Evolutionary conservation across 371 early-diverging fungal genomes (phyloP), one percentile per base, ranked within the genome.

Genomic region (Actinomucor elegans): DNA sequence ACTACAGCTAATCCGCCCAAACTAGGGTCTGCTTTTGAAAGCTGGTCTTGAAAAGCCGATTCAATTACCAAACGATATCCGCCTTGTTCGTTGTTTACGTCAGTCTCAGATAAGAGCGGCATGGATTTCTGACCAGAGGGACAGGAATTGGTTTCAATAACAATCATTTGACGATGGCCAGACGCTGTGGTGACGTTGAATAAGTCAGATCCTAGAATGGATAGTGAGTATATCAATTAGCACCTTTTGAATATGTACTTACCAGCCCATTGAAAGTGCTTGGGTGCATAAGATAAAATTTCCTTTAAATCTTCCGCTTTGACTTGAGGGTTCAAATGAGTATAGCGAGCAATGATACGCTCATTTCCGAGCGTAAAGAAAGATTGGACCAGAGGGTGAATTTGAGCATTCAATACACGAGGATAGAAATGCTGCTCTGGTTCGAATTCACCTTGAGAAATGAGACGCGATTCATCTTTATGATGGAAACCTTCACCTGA

Each of bases 91-190:
- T 76, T 79, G 24, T 75, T 65, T 40, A 88, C 89, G 52, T 93
- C 92, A 4, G 85, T 83, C 38, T 94, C 94, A 6, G 85, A 82
- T n/a, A 95, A 60, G 1, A 93, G 73, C 2, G 96, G 96, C 96
- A 95, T 95, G 10, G 93, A 92, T 57, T 93, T 94, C 74, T 95
- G 94, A 17, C 96, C 96, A n/a, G 92, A 91, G 1, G 96, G 96
- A 56, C 96, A 94, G 23, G 93, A 92, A 67, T 94, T 94, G 41
- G 96, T 94, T 65, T 95, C 96, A 40, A 95, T 89, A n/a, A 95
- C 88, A 65, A 95, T 93, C 96, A 95, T 95, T 71, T 94, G 94
- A 34, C 93, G 87, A 57, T 90, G 89, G 11, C 96, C 96, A 40
- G 73, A 75, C 1, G 87, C 80, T 9, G 92, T 93, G 2, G 94